phyloP scores from a whole-genome alignment of 2,329 filamentous ascomycete species.

The Raffaelea deltoideospora region DNA sequence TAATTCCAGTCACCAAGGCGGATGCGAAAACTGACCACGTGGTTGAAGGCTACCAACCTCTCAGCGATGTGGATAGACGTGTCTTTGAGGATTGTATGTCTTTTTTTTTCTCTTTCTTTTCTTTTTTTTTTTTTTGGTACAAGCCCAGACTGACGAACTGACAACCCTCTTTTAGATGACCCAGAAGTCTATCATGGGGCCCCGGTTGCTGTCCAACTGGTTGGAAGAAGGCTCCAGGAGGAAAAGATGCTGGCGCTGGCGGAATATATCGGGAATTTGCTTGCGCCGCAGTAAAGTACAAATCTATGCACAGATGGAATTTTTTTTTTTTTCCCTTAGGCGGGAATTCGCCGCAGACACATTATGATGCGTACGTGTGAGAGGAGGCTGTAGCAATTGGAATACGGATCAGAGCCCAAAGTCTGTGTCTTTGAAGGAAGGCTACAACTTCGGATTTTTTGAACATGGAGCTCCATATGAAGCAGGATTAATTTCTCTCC shows the following conservation, averaged over 20 bases:
- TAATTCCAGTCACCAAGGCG: constrained; percentile 36
- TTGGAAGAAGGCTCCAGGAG: not conserved
- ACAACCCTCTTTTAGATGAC: not conserved
- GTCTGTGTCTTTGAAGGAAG: no score
- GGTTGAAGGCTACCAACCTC: not conserved
- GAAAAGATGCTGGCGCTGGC: constrained; percentile 1
- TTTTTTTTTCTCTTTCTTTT: not conserved
- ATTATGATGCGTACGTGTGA: no score
- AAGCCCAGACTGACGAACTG: no score
- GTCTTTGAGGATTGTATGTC: constrained; percentile 3
- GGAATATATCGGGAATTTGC: not conserved
- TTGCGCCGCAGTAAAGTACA: not conserved
- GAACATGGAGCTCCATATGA: no score
- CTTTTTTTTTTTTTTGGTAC: not conserved
- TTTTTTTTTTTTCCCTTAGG: no score
- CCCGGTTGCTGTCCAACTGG: not conserved
- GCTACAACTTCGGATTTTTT: no score
- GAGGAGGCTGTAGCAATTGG: no score
- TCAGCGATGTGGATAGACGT: constrained; percentile 1
- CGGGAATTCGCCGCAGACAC: no score
- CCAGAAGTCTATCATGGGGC: not conserved
- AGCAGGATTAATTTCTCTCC: no score
- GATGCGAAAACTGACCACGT: not conserved
- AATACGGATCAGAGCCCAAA: no score
- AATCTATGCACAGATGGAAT: no score